Base-by-base conservation (phyloP, 441 rosid genomes). In the Theobroma grandiflorum region DNA sequence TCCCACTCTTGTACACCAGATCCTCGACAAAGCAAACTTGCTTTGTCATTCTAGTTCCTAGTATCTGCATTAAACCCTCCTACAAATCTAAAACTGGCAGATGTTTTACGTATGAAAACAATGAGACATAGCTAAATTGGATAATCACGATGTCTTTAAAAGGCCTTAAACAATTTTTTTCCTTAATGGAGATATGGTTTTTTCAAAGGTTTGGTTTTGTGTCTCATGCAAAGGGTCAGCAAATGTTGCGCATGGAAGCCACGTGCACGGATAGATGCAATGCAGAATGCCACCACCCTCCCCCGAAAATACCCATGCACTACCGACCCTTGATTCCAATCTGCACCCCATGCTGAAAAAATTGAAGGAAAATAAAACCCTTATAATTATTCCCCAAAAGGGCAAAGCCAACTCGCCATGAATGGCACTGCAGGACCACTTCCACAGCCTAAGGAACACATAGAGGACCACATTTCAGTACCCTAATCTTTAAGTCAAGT, bases 401-500 rank as follows among this genome's bases (percentile, higher is more conserved):
- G 70, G 12, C 70, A 7, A 9, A 18, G 14, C 71, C 12, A 66
- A n/a, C 16, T 66, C 3, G 31, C 22, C 49, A 0, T 40, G 12
- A 40, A 40, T 42, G 49, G 15, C 10, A 66, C 12, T 18, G 8
- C 40, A 42, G 89, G 87, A 84, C 89, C 88, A 83, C 86, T 81
- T 85, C 85, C 86, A 72, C 75, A 68, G 75, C 82, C 81, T 18
- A 80, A 74, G 87, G 86, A 78, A 84, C 77, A 69, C 10, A 0
- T 37, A 22, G 16, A 67, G 85, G 86, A 72, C 83, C 85, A 86
- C 86, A 26, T 71, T 71, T 33, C 8, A 47, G 20, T 33, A 4
- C 57, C 33, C 12, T 8, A 15, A 6, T 20, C 0, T 45, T 40
- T 22, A 33, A 20, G 79, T 76, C 72, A 65, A 76, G 40, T 4